Evolutionary conservation across 1,284 basidiomycete genomes (phyloP).

Genomic region (Binderoboletus segoi): DNA sequence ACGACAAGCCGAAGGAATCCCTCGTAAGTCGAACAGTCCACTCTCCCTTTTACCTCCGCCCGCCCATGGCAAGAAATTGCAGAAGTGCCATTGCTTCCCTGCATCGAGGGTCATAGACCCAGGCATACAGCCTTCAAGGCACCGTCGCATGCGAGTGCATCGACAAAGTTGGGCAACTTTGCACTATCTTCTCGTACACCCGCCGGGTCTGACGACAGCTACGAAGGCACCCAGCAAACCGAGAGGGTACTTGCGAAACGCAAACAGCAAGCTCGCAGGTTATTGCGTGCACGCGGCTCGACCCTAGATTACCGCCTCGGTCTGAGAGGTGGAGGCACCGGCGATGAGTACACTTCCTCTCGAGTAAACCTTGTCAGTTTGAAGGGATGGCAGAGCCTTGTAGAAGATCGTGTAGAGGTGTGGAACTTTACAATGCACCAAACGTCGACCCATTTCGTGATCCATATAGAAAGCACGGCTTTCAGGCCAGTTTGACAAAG

Average conservation of each 20-base stretch:
- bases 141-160: slow-evolving; percentile 55
- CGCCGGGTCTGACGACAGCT: slow-evolving; percentile 39
- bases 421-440: slow-evolving; percentile 14
- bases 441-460: not conserved
- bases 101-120: slow-evolving; percentile 59
- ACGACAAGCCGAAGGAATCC: slow-evolving; percentile 69
- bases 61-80: slow-evolving; percentile 24
- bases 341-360: no score
- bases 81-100: slow-evolving; percentile 52
- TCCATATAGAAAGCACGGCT: slow-evolving; percentile 58
- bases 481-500: slow-evolving; percentile 72
- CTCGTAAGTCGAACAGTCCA: slow-evolving; percentile 33
- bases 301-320: slow-evolving; percentile 76
- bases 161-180: slow-evolving; percentile 54
- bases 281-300: slow-evolving; percentile 70
- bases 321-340: slow-evolving; percentile 42
- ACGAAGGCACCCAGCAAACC: slow-evolving; percentile 53
- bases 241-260: slow-evolving; percentile 57
- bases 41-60: not conserved
- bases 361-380: slow-evolving; percentile 60
- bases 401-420: slow-evolving; percentile 83
- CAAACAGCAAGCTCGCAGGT: slow-evolving; percentile 53
- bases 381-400: slow-evolving; percentile 74
- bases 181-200: slow-evolving; percentile 29
- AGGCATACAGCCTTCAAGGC: slow-evolving; percentile 72